Evolutionary conservation across 768 basidiomycete genomes (phyloP).

Genomic region (Naematelia encephala): DNA sequence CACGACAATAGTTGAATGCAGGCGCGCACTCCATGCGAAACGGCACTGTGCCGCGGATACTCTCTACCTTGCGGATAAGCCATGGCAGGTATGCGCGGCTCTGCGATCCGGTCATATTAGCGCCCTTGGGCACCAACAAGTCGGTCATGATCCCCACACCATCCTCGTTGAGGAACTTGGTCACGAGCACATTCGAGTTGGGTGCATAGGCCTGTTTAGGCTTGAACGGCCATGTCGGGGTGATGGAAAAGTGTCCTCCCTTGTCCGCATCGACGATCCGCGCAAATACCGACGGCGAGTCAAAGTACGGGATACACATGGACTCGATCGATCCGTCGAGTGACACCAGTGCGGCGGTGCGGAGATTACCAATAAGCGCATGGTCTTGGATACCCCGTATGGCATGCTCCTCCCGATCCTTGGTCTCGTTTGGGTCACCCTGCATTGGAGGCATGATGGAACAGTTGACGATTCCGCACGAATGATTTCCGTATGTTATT

Average conservation of each 20-base stretch:
- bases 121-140: constrained; percentile 50
- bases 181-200: constrained; percentile 66
- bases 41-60: constrained; percentile 76
- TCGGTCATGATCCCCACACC: constrained; percentile 83
- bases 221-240: constrained; percentile 44
- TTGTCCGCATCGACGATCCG: constrained; percentile 55
- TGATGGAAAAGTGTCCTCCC: constrained; percentile 89
- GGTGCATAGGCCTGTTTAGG: constrained; percentile 50
- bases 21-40: constrained; percentile 87
- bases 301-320: constrained; percentile 89
- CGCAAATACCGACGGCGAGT: constrained; percentile 85
- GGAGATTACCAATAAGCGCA: constrained; percentile 50
- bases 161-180: constrained; percentile 85
- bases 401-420: constrained; percentile 24
- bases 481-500: not conserved
- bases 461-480: not conserved
- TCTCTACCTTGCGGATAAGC: constrained; percentile 54
- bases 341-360: constrained; percentile 48
- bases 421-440: constrained; percentile 6
- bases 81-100: constrained; percentile 38
- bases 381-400: constrained; percentile 49
- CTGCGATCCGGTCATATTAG: constrained; percentile 28
- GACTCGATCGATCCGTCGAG: constrained; percentile 64
- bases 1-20: constrained; percentile 90
- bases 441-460: constrained; percentile 9